A percentile compares a stretch with the other conserved stretches of the same genome.
These are phyloP conservation scores for Globisporangium camurandrum DNA, from an alignment of 352 stramenopile species.

Conservation along the genomic window DNA sequence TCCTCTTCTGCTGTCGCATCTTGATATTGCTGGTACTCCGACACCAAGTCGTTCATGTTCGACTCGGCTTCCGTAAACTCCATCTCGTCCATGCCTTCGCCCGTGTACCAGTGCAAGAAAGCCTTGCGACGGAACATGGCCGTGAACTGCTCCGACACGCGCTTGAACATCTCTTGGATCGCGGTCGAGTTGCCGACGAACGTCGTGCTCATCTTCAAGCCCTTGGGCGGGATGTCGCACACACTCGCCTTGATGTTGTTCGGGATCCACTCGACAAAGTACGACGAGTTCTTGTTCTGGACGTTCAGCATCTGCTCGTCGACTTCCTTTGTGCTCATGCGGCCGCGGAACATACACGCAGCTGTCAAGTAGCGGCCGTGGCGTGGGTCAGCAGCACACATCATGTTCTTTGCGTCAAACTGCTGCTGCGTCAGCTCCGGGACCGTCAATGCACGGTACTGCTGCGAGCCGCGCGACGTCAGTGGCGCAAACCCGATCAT, in stretches of 20 bases:
- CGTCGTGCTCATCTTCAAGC: constrained; percentile 97
- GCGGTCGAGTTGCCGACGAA: constrained; percentile 99
- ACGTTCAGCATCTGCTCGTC: constrained; percentile 99
- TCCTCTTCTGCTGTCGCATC: constrained; percentile 98
- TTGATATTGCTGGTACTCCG: constrained; percentile 99
- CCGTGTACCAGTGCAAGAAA: constrained; percentile 99
- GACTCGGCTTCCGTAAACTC: constrained; percentile 99
- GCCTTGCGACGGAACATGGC: constrained; percentile 99
- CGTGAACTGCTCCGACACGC: constrained; percentile 99
- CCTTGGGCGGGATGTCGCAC: constrained; percentile 97
- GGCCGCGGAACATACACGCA: constrained; percentile 98
- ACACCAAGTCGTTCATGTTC: constrained; percentile 99
- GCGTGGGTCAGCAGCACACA: constrained; percentile 98
- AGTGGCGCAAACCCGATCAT: constrained; percentile 99
- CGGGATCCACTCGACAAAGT: constrained; percentile 99
- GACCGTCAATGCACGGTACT: constrained; percentile 97
- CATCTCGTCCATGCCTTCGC: constrained; percentile 99
- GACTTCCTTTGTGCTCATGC: constrained; percentile 99
- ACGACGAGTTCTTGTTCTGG: constrained; percentile 99
- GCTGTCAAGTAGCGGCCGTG: constrained; percentile 99
- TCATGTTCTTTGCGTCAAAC: constrained; percentile 99
- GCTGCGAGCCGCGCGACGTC: constrained; percentile 93
- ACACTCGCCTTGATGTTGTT: constrained; percentile 99
- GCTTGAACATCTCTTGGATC: constrained; percentile 99
- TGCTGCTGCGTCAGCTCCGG: constrained; percentile 98